These are phyloP conservation scores for Mycena indigotica DNA, from an alignment of 768 basidiomycete species.

Conservation along the genomic window DNA sequence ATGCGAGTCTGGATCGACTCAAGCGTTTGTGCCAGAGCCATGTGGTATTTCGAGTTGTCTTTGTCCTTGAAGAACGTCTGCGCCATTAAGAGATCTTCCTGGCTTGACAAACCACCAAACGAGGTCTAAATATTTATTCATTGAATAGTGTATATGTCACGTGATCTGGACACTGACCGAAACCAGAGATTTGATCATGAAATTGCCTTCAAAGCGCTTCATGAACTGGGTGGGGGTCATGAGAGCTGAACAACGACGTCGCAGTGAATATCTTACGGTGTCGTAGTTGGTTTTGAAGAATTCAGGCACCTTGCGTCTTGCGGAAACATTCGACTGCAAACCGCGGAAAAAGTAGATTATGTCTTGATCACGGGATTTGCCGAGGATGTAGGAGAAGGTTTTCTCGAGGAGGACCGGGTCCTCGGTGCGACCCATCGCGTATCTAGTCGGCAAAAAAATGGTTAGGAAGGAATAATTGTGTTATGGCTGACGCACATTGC, in stretches of 20 bases:
- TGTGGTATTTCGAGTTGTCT: constrained; percentile 68
- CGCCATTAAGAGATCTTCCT: constrained; percentile 64
- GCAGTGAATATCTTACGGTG: constrained; percentile 50
- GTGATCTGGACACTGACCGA: constrained; percentile 42
- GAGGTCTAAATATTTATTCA: constrained; percentile 30
- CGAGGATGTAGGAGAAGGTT: constrained; percentile 63
- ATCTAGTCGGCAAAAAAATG: constrained; percentile 38
- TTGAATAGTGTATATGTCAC: neutral
- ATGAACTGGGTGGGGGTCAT: no score
- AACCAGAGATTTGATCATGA: constrained; percentile 53
- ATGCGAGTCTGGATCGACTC: constrained; percentile 66
- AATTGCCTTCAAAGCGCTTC: constrained; percentile 73
- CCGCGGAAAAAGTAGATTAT: constrained; percentile 64
- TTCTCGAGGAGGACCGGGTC: constrained; percentile 59
- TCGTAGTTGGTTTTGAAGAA: constrained; percentile 76
- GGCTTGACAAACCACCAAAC: constrained; percentile 56
- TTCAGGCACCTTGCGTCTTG: constrained; percentile 53
- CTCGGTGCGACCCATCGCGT: constrained; percentile 63
- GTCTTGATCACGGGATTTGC: constrained; percentile 61
- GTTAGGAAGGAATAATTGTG: neutral
- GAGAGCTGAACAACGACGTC: no score
- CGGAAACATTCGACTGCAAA: constrained; percentile 55
- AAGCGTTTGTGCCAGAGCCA: constrained; percentile 64
- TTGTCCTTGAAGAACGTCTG: constrained; percentile 78
- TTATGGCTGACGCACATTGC: constrained; percentile 19